Conservation (phyloP, 148 eudicot genomes). For the Drosera capensis region DNA sequence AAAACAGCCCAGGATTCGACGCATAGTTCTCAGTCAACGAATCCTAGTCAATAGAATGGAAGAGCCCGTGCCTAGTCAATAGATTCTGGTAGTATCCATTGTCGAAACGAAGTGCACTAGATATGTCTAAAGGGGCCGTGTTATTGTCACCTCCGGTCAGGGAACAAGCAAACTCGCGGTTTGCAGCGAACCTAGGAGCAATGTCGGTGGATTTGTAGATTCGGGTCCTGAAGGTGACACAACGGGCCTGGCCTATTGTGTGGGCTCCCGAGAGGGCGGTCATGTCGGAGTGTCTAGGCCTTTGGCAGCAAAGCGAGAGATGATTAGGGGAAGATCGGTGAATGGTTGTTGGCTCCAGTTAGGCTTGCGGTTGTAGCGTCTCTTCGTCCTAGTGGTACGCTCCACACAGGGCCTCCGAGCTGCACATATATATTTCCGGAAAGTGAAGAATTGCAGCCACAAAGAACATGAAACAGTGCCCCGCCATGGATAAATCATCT, state of each 20-base stretch:
- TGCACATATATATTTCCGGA: slow-evolving; percentile 1
- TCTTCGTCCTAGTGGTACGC: slow-evolving; percentile 36
- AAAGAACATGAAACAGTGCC: not conserved
- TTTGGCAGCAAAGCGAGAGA: slow-evolving; percentile 19
- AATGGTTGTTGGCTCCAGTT: slow-evolving; percentile 28
- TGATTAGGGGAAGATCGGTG: slow-evolving; percentile 22
- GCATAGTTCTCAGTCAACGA: slow-evolving; percentile 17
- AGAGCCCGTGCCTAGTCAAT: slow-evolving; percentile 19
- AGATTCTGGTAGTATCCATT: slow-evolving; percentile 28
- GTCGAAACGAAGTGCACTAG: slow-evolving; percentile 19
- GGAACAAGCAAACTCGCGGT: slow-evolving; percentile 22
- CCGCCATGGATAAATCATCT: not conserved
- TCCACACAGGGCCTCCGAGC: slow-evolving; percentile 58
- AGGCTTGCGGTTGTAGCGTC: slow-evolving; percentile 42
- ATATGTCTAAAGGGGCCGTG: slow-evolving; percentile 27
- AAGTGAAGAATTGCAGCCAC: too few species aligned
- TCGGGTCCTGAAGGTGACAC: slow-evolving; percentile 26
- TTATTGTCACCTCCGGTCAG: slow-evolving; percentile 16
- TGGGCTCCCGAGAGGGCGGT: slow-evolving; percentile 48
- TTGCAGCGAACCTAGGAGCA: slow-evolving; percentile 20
- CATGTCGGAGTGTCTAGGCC: slow-evolving; percentile 28
- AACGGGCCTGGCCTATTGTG: slow-evolving; percentile 39
- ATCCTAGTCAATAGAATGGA: slow-evolving; percentile 43
- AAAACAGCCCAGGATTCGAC: slow-evolving; percentile 10
- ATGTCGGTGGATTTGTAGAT: slow-evolving; percentile 40